Base-by-base conservation (phyloP, 805 yeast species). In the Maudiozyma bulderi region DNA sequence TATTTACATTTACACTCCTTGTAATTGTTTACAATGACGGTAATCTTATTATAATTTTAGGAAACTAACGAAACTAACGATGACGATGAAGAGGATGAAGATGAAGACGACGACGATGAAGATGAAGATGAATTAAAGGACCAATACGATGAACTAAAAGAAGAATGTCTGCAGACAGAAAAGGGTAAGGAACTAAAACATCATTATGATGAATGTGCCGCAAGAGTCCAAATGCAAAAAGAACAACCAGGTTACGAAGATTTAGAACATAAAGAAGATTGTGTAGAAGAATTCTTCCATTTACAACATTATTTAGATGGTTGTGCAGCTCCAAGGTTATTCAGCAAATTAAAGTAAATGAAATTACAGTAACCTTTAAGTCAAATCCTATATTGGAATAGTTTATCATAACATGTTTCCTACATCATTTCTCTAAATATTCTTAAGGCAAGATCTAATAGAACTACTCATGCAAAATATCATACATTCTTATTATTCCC, bases 281-380 rank as follows among this genome's bases (percentile, higher is more conserved):
- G 99, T 77, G 84, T 91, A 54, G 98, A 91, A 73, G 99, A 91
- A 73, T 91, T 86, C 71, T 91, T 91, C 88, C 98, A 93, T 73
- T 77, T 90, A 68, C 88, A 88, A 70, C 97, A 91, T 72, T 87
- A 95, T 75, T 60, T 90, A 62, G 88, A 87, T 72, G 93, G 86
- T 68, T 81, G 95, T 75, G 88, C 84, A 67, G 88, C 95, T 54
- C 95, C 95, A 72, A 84, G 81, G 70, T 75, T 90, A 69, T 87
- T 90, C 76, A 73, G 79, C 75, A 86, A 84, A 73, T 81, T 89
- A 72, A 87, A 86, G 72, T 89, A 80, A 70, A 26, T 11, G n/a
- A 20, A 20, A 20, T 20, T 20, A 20, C 26, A 20, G 26, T 20
- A 20, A 20, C 2, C 26, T 20, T 20, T 31, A 10, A n/a, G 8